Conservation (phyloP, 306 rosid species). For the Acacia confusa region DNA sequence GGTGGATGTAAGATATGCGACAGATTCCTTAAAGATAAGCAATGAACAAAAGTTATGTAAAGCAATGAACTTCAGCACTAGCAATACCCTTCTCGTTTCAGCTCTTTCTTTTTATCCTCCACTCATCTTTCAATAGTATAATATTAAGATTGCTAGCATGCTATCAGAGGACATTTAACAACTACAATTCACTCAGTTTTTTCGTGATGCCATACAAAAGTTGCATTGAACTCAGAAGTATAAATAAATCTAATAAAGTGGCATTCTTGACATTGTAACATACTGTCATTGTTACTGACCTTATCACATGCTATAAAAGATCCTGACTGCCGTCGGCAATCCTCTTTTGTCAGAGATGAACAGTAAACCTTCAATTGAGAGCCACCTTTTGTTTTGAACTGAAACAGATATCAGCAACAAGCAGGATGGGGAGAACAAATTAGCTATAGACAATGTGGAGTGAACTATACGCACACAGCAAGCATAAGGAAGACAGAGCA, state of each 20-base stretch:
- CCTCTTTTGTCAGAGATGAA: conserved; percentile 90
- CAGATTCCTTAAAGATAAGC: background rate
- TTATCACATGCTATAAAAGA: conserved; percentile 87
- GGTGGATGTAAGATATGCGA: background rate
- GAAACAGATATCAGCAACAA: conserved; percentile 37
- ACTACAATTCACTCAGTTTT: background rate
- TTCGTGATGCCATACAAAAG: background rate
- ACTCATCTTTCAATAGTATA: background rate
- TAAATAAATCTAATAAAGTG: background rate
- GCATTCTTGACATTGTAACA: conserved; percentile 8
- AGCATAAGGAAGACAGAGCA: background rate
- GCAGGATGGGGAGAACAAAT: conserved; percentile 12
- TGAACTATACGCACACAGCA: conserved; percentile 5
- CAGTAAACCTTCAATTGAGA: conserved; percentile 86
- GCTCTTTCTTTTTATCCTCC: background rate
- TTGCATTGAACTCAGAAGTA: background rate
- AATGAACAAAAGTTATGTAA: background rate
- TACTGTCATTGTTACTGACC: conserved; percentile 48
- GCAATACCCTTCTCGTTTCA: background rate
- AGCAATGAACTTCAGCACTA: background rate
- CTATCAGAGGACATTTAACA: background rate
- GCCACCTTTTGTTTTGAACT: conserved; percentile 95
- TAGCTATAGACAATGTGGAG: background rate
- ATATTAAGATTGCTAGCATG: background rate
- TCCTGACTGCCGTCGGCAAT: conserved; percentile 84